phyloP scores from a whole-genome alignment of 169 alveolate genomes.

The Babesia divergens region DNA sequence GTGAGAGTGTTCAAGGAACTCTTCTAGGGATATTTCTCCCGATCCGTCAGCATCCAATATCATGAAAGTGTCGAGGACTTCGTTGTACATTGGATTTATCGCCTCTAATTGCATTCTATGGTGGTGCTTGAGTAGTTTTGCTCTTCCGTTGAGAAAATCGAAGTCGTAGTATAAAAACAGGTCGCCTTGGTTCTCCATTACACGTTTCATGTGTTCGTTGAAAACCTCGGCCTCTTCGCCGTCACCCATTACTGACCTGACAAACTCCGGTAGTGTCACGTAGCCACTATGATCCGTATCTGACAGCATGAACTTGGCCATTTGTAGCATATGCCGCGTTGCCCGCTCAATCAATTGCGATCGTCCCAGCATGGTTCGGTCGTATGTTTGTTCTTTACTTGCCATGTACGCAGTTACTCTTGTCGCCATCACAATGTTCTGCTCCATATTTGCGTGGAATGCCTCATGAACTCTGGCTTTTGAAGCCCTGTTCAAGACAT shows the following conservation, averaged over 20 bases:
- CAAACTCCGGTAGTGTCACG: conserved; percentile 10
- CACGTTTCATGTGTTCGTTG: background rate
- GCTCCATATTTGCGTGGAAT: background rate
- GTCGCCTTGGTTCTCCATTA: background rate
- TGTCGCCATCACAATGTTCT: conserved; percentile 6
- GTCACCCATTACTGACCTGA: background rate
- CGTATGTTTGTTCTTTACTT: background rate
- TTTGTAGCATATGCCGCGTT: conserved; percentile 3
- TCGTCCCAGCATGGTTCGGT: background rate
- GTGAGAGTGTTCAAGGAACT: conserved; percentile 11
- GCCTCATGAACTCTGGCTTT: background rate
- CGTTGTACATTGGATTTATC: conserved; percentile 9
- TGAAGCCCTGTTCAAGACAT: background rate
- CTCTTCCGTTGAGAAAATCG: conserved; percentile 17
- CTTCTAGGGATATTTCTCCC: conserved; percentile 29
- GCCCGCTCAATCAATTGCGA: background rate
- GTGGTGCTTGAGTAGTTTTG: conserved; percentile 2
- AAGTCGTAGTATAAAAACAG: background rate
- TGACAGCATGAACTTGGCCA: conserved; percentile 2
- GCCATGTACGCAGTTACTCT: background rate
- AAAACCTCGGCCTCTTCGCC: background rate
- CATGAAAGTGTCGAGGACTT: conserved; percentile 28
- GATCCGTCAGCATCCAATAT: conserved; percentile 19
- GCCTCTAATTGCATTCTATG: conserved; percentile 14
- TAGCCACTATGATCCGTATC: conserved; percentile 16